phyloP scores from a whole-genome alignment of 139 green algal species.

The Haematococcus lacustris region DNA sequence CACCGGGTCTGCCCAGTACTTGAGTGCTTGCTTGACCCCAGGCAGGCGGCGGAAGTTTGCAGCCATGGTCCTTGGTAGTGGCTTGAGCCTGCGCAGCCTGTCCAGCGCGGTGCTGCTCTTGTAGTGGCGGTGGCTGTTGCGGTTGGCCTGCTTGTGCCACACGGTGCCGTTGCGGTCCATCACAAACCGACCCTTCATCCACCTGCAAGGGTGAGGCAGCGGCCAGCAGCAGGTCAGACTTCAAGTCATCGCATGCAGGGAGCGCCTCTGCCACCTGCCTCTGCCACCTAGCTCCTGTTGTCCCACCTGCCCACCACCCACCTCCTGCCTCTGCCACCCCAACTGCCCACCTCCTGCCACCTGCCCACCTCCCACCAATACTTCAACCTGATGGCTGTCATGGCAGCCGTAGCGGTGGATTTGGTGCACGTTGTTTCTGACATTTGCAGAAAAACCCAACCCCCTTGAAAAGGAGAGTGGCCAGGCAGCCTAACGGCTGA shows the following conservation, averaged over 20 bases:
- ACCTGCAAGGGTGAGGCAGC: slow-evolving; percentile 6
- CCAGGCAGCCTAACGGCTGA: too few species aligned
- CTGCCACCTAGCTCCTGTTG: not conserved
- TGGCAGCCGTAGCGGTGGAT: not conserved
- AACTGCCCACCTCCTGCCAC: too few species aligned
- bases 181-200: slow-evolving; percentile 17
- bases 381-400: too few species aligned
- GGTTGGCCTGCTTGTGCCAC: slow-evolving; percentile 26
- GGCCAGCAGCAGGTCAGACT: not conserved
- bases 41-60: slow-evolving; percentile 12
- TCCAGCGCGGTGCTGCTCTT: slow-evolving; percentile 1
- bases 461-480: too few species aligned
- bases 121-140: slow-evolving; percentile 9
- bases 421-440: not conserved
- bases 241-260: not conserved
- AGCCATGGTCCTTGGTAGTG: slow-evolving; percentile 2
- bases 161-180: slow-evolving; percentile 19
- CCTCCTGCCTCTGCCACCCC: not conserved
- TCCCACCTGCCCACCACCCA: too few species aligned
- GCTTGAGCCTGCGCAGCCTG: slow-evolving; percentile 19
- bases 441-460: too few species aligned
- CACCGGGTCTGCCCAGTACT: slow-evolving; percentile 17
- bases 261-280: not conserved
- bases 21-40: slow-evolving; percentile 5
- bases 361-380: too few species aligned